These are phyloP conservation scores for Boletus sp. DNA, from an alignment of 1,284 basidiomycete genomes.

Conservation along the genomic window DNA sequence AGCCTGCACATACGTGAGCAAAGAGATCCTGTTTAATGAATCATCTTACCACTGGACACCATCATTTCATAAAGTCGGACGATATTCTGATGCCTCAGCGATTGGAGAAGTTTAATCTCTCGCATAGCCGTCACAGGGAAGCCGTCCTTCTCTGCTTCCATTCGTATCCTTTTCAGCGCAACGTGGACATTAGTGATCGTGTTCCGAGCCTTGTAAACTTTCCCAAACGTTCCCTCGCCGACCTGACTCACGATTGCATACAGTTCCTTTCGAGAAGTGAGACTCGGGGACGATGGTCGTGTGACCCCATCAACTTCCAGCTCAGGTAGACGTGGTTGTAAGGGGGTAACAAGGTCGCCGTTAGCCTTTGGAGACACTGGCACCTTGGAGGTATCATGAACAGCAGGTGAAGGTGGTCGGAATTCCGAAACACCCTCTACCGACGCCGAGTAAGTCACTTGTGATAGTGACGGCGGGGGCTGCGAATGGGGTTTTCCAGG, in stretches of 20 bases:
- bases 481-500: constrained; percentile 10
- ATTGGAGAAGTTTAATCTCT: constrained; percentile 97
- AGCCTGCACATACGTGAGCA: constrained; percentile 56
- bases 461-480: constrained; percentile 4
- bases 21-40: constrained; percentile 2
- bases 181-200: constrained; percentile 76
- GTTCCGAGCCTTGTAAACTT: constrained; percentile 97
- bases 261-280: constrained; percentile 55
- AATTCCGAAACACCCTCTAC: constrained; percentile 19
- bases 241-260: constrained; percentile 94
- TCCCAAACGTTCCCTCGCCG: constrained; percentile 98
- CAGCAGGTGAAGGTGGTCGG: constrained; percentile 22
- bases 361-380: constrained; percentile 32
- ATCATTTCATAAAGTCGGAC: constrained; percentile 96
- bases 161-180: constrained; percentile 95
- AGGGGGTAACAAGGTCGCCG: constrained; percentile 27
- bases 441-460: constrained; percentile 15
- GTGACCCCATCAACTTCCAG: constrained; percentile 34
- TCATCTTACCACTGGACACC: constrained; percentile 86
- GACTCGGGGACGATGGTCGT: constrained; percentile 39
- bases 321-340: constrained; percentile 30
- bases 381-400: constrained; percentile 28
- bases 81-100: constrained; percentile 87
- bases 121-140: constrained; percentile 99
- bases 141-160: constrained; percentile 97